Evolutionary conservation across 2,329 filamentous ascomycete species (phyloP), one percentile per base, ranked within the genome.

Genomic region (Colletotrichum sp.): DNA sequence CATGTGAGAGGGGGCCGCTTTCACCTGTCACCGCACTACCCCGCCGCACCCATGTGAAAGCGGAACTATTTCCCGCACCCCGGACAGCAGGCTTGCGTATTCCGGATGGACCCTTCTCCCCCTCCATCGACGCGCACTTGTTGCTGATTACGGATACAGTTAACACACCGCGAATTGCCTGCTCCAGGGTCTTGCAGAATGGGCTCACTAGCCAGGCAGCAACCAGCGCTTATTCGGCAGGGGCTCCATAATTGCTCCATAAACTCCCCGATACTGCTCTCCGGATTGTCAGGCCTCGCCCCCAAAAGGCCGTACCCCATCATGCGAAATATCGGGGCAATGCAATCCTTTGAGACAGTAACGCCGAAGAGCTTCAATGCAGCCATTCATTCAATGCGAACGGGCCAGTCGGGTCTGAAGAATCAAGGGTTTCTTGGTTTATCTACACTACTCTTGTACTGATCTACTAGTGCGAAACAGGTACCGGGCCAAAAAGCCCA

Each of bases 61-160:
- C 73, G 73, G 70, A 68, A 73, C 59, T 68, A 73, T 75, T 52
- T 68, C 34, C 73, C 73, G 34, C 30, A 60, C 24, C 52, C 44
- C 6, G 28, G 64, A 12, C 48, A 68, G 16, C 26, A 39, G 57
- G 39, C 26, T 60, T 55, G 57, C 44, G 28, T 36, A 32, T 44
- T 72, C 22, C 62, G 48, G 63, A 48, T 34, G 39, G 32, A 66
- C 55, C 55, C 62, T 55, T 72, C 24, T 52, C 44, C 44, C 30
- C 26, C 30, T 6, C 30, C n/a, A 9, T 36, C 16, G 1, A 1
- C 30, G 18, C 26, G 44, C 44, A 22, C n/a, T 6, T 52, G 8
- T 52, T 22, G 44, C n/a, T 52, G 26, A 62, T 32, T 62, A 32
- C 34, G 34, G 36, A 39, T 9, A 39, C 5, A 62, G 59, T n/a